Evolutionary conservation across 2,329 filamentous ascomycete genomes (phyloP), one percentile per base, ranked within the genome.

Genomic region (Xylariaceae sp.): DNA sequence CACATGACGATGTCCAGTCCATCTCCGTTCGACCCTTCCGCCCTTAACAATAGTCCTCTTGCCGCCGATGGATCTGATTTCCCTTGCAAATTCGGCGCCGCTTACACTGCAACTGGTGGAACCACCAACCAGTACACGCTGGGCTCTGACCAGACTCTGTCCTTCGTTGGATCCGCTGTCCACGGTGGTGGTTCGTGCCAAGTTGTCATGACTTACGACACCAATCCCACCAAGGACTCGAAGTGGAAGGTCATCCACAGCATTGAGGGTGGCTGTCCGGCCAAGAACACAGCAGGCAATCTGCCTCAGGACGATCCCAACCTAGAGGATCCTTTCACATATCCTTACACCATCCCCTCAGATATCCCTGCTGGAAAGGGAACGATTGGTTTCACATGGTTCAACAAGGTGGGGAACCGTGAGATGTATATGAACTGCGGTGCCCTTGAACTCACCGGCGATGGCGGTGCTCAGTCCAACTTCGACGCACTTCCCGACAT

Each of bases 391-490:
- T 97, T 91, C 90, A 90, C 90, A 1, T 97, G 94, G 94, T 83
- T 95, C 70, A 97, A 97, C 75, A 87, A 86, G 52, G 64, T 95
- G 10, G 94, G 94, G 2, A 96, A 96, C 73, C 85, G 91, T 1
- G 94, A 97, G 66, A 90, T 96, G 78, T 96, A 97, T 77, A 95
- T 96, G 90, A 95, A 96, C 78, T 99, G 92, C 60, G 89, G 87
- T 0, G 82, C 89, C 0, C 68, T 95, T 42, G 78, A 75, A 0
- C 76, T 97, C 19, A 81, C 80, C 0, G 80, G 80, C 9, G 57
- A 54, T 0, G 71, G 69, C 0, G 79, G 79, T 45, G 67, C 69
- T 39, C 61, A 81, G 48, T 68, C 74, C 1, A 80, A 80, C 56
- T 79, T 85, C 54, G 65, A 80, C 36, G 66, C 71, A 0, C 84